Percentiles rank a stretch among this genome's conserved stretches.
Conservation (phyloP, 257 asterid species). For the Echium plantagineum region DNA sequence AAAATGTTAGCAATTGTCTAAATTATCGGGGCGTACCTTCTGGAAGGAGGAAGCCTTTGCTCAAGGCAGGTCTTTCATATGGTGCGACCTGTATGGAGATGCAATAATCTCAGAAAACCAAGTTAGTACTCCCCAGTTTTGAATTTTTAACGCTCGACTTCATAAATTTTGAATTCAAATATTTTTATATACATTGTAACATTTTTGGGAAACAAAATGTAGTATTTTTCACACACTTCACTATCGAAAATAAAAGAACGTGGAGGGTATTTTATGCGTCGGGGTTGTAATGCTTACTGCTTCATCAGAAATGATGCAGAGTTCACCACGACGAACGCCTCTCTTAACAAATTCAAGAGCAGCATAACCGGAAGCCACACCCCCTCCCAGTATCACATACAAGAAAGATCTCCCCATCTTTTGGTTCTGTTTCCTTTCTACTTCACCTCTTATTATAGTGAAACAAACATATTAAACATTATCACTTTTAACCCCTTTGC, state of each 20-base stretch:
- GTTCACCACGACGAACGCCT: conserved; percentile 73
- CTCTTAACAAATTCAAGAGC: conserved; percentile 80
- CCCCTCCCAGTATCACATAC: conserved; percentile 88
- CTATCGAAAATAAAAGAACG: too few relatives aligned
- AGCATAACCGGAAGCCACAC: conserved; percentile 91
- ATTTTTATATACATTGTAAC: too few relatives aligned
- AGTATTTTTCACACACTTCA: too few relatives aligned
- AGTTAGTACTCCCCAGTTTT: too few relatives aligned
- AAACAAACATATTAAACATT: neutral
- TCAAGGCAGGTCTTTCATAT: conserved; percentile 83
- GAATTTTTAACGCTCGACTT: too few relatives aligned
- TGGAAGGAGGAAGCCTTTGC: conserved; percentile 83
- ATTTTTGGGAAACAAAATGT: too few relatives aligned
- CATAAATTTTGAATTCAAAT: too few relatives aligned
- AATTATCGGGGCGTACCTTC: conserved; percentile 41
- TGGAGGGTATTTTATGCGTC: too few relatives aligned
- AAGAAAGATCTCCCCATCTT: conserved; percentile 89
- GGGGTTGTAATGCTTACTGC: conserved; percentile 27
- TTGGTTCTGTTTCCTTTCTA: neutral
- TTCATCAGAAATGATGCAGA: conserved; percentile 92
- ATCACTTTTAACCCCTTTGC: neutral
- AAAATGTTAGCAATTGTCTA: too few relatives aligned
- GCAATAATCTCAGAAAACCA: too few relatives aligned
- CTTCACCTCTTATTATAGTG: neutral
- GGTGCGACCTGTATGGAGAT: conserved; percentile 70